Base-by-base conservation (phyloP, 768 basidiomycete species). In the Auriscalpium orientale region DNA sequence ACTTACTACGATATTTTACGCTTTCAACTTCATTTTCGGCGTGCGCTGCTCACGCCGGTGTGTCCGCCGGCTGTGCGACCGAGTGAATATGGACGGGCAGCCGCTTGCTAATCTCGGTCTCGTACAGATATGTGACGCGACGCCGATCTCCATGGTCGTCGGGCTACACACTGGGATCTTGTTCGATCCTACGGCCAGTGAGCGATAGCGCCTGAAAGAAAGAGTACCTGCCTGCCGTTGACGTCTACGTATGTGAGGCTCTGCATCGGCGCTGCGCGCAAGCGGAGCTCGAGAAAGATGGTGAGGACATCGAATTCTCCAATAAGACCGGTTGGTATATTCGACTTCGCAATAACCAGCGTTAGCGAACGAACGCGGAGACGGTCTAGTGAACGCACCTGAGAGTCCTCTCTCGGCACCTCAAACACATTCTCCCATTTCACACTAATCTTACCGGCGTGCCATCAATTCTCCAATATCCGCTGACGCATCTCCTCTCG, bases 221-320 rank as follows among this genome's bases (percentile, higher is more conserved):
- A 28, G 10, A 13, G 10, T 3, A n/a, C 18, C 20, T 35, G 53
- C 56, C 22, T 46, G 10, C 51, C 56, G 12, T 53, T 15, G 18
- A 57, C 11, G 10, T 22, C 35, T n/a, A 53, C 56, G 22, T 46
- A 22, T 12, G 46, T 53, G 37, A 49, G 12, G 3, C 15, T 38
- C 46, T 57, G 46, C 56, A 53, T 53, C 6, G 51, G 56, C 1
- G 46, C 43, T 9, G 33, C 56, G 22, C 51, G 56, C 28, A 57
- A 18, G 38, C 56, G 46, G 34, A 57, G 8, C 44, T 28, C 53
- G 8, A 49, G n/a, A 3, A 45, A 38, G 28, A 21, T 36, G 20
- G 56, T 57, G 15, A 57, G n/a, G 22, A 45, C 46, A 28, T 57
- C 53, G 9, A 47, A 48, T 11, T 43, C 47, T 46, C 51, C 46